Conservation (phyloP, 192 early-diverging fungal genomes). For the Entomortierella parvispora region DNA sequence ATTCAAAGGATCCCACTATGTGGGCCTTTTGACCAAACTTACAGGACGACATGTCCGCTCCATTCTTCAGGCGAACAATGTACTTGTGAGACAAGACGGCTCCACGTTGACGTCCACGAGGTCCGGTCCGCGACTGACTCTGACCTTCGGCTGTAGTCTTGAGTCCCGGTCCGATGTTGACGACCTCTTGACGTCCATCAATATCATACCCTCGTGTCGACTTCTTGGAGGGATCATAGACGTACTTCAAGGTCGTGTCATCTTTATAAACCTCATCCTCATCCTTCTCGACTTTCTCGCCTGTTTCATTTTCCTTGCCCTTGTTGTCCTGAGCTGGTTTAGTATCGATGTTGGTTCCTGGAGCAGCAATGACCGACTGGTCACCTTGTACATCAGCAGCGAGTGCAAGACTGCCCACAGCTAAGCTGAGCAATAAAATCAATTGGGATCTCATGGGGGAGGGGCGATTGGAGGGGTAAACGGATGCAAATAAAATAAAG, state of each 20-base stretch:
- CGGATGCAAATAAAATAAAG: too few relatives aligned
- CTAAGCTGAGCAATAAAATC: constrained; percentile 38
- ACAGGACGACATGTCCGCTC: constrained; percentile 30
- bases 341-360: neutral
- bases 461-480: too few relatives aligned
- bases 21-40: constrained; percentile 2
- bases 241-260: constrained; percentile 10
- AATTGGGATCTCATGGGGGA: constrained; percentile 22
- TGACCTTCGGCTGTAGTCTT: constrained; percentile 35
- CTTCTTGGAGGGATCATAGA: constrained; percentile 25
- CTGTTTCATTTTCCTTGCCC: neutral
- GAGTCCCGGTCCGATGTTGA: constrained; percentile 39
- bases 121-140: constrained; percentile 25
- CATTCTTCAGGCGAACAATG: constrained; percentile 42
- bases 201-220: constrained; percentile 31
- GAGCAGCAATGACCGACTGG: neutral
- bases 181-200: constrained; percentile 40
- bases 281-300: neutral
- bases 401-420: constrained; percentile 14
- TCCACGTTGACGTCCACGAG: constrained; percentile 42
- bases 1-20: too few relatives aligned
- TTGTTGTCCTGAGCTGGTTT: neutral
- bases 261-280: neutral
- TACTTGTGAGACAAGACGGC: constrained; percentile 42
- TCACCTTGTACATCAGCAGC: neutral